Conservation (phyloP, 2,329 filamentous ascomycete genomes). For the Phoma sp. region DNA sequence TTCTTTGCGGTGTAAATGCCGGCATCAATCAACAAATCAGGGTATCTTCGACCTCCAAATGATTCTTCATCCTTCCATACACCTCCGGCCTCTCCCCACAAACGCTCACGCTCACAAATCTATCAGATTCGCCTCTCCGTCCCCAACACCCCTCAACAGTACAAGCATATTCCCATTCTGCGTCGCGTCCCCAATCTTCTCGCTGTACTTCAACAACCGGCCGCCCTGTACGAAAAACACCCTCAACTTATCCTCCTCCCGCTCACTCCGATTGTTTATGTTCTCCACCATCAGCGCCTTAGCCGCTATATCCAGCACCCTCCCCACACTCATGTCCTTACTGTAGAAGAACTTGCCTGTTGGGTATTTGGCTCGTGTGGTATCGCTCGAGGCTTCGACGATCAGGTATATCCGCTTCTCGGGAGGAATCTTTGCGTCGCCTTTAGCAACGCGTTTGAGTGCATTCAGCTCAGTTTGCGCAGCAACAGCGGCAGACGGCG, state of each 20-base stretch:
- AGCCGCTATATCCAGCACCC: conserved; percentile 79
- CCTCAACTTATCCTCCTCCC: conserved; percentile 79
- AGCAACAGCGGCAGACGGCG: conserved; percentile 58
- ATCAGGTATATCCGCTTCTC: conserved; percentile 91
- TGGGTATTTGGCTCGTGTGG: conserved; percentile 81
- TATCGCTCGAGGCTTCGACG: conserved; percentile 88
- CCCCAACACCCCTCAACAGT: conserved; percentile 82
- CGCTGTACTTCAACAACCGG: conserved; percentile 81
- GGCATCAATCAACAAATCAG: not conserved
- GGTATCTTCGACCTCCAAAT: conserved; percentile 22
- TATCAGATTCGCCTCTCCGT: conserved; percentile 74
- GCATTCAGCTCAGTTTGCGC: conserved; percentile 73
- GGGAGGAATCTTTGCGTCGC: conserved; percentile 77
- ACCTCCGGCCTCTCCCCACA: not conserved
- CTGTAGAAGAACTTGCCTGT: conserved; percentile 61
- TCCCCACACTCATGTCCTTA: conserved; percentile 84
- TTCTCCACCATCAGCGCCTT: conserved; percentile 80
- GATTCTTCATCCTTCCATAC: not conserved
- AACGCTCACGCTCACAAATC: conserved; percentile 46
- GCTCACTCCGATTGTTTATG: conserved; percentile 76
- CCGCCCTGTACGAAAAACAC: conserved; percentile 95
- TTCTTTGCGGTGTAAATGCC: not conserved
- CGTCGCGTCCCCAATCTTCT: conserved; percentile 77
- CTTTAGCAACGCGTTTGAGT: conserved; percentile 87
- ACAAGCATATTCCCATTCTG: conserved; percentile 90